Evolutionary conservation across 768 basidiomycete genomes (phyloP).

Genomic region (Neoboletus brunneissimus): DNA sequence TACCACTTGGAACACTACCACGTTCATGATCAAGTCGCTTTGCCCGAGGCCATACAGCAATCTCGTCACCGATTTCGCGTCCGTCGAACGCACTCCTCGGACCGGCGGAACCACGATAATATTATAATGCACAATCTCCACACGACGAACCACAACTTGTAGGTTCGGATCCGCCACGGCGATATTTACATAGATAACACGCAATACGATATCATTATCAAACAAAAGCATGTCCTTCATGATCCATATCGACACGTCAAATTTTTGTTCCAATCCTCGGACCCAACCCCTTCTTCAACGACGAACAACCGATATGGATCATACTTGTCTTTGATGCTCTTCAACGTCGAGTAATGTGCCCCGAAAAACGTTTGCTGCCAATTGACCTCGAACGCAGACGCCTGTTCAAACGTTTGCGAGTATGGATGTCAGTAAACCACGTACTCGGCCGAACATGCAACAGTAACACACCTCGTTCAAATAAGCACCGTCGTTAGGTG

Average conservation of each 20-base stretch:
- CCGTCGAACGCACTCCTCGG: background rate
- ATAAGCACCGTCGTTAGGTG: conserved; percentile 39
- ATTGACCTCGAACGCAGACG: conserved; percentile 40
- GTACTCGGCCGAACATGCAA: background rate
- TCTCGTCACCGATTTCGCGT: background rate
- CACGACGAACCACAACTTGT: background rate
- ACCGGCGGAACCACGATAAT: background rate
- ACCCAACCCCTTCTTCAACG: conserved; percentile 46
- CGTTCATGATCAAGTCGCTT: background rate
- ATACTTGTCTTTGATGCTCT: conserved; percentile 43
- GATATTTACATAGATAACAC: background rate
- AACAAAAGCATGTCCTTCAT: too few relatives aligned
- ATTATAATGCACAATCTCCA: background rate
- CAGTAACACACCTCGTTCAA: conserved; percentile 42
- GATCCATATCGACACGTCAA: conserved; percentile 20
- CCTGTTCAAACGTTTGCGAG: conserved; percentile 28
- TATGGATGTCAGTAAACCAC: background rate
- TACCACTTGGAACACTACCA: background rate
- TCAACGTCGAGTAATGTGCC: conserved; percentile 38
- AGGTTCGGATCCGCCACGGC: background rate
- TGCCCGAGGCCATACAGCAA: background rate
- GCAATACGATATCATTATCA: background rate
- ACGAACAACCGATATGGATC: conserved; percentile 47
- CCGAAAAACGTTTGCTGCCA: conserved; percentile 48
- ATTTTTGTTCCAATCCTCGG: conserved; percentile 45